These are phyloP conservation scores for Ogataea nakhonphanomensis DNA, from an alignment of 805 yeast genomes.

Conservation along the genomic window DNA sequence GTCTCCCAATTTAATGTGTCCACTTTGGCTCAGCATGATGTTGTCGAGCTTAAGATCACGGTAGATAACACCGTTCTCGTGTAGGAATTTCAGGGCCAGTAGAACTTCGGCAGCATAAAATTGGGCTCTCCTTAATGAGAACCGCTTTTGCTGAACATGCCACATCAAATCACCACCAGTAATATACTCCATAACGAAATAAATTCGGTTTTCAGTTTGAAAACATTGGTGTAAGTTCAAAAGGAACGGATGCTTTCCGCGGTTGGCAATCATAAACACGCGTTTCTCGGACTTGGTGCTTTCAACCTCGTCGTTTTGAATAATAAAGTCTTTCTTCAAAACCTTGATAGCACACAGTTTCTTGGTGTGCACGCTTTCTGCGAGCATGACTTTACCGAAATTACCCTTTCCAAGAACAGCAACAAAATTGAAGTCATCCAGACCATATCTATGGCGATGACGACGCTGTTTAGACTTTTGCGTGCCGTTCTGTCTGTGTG, in stretches of 20 bases:
- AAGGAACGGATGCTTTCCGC: conserved; percentile 88
- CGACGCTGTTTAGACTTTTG: conserved; percentile 33
- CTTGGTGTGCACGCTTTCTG: conserved; percentile 81
- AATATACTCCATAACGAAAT: conserved; percentile 97
- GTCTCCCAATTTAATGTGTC: conserved; percentile 96
- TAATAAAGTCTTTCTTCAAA: conserved; percentile 90
- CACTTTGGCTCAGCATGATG: conserved; percentile 81
- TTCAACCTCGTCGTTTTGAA: conserved; percentile 94
- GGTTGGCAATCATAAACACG: conserved; percentile 71
- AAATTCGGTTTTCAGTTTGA: conserved; percentile 96
- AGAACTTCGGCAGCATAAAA: conserved; percentile 97
- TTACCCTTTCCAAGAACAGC: conserved; percentile 98
- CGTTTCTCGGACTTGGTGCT: conserved; percentile 93
- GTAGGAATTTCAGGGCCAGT: conserved; percentile 86
- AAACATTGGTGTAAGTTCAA: conserved; percentile 90
- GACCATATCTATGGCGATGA: conserved; percentile 73
- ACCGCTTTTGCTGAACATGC: conserved; percentile 93
- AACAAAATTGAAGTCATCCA: conserved; percentile 90
- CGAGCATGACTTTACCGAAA: conserved; percentile 97
- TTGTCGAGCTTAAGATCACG: conserved; percentile 96
- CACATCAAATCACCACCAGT: conserved; percentile 99
- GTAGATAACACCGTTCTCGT: conserved; percentile 92
- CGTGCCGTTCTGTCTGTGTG: background rate
- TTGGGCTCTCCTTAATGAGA: conserved; percentile 88
- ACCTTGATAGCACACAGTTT: conserved; percentile 93